Evolutionary conservation across 768 basidiomycete genomes (phyloP), one percentile per base, ranked within the genome.

Genomic region (Auriscalpium microsporum): DNA sequence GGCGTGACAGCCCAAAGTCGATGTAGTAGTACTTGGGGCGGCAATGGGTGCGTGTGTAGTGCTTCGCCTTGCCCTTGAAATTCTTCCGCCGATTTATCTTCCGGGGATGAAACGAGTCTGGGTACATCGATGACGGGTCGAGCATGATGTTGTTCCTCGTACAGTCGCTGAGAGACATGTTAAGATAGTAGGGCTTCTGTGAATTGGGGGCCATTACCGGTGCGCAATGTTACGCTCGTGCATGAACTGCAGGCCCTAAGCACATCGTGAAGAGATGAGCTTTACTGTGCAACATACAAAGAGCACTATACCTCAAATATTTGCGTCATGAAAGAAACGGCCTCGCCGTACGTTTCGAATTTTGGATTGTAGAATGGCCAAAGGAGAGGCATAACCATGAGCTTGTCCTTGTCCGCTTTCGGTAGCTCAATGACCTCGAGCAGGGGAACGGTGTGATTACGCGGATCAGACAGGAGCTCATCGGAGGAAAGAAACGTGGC

Each of bases 1-100:
- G 45, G 17, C 57, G 61, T 10, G 69, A 64, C 10, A 63, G 23
- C 14, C 68, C 65, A 33, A 70, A 67, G 45, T 70, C 67, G 10
- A 67, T 69, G 8, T 68, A 52, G 47, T 59, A 67, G 49, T 70
- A 70, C 48, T 55, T 61, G 2, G 62, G 62, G 16, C 59, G 62
- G 9, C 56, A 56, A 16, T 63, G 36, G 1, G 69, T 70, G 3
- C 68, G 63, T 2, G 66, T 55, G 34, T 51, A 53, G 37, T 62
- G 47, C 47, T 57, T 60, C 10, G 53, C 59, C 9, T 23, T 55
- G 8, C 57, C 54, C 23, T 28, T 49, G 19, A 51, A 55, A 45
- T 58, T 36, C 28, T 17, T n/a, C 17, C 44, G 54, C 28, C 50
- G 36, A 11, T 55, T 16, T 4, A 52, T 54, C 13, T 52, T 23